phyloP scores from a whole-genome alignment of 352 stramenopile species.

The Phytophthora aleatoria region DNA sequence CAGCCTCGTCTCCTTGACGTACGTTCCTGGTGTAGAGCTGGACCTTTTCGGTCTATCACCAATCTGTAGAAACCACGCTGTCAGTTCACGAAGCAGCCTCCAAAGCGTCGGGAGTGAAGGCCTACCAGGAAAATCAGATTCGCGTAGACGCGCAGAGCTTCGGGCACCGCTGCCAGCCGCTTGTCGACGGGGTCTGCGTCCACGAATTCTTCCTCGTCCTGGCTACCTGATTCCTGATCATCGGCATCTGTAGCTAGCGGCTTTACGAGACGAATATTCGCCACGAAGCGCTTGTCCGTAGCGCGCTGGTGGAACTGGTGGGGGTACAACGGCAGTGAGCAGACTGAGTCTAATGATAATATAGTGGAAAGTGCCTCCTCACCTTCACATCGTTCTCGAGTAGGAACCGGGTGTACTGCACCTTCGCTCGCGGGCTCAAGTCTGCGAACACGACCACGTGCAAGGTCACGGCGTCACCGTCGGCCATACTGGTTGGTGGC shows the following conservation, averaged over 20 bases:
- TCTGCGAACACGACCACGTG: conserved; percentile 72
- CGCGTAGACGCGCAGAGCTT: conserved; percentile 34
- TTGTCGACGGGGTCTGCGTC: conserved; percentile 19
- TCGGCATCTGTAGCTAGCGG: background rate
- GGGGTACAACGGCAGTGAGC: background rate
- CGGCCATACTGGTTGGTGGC: conserved; percentile 1
- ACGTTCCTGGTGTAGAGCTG: conserved; percentile 10
- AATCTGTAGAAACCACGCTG: conserved; percentile 11
- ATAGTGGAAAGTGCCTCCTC: background rate
- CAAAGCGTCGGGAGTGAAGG: background rate
- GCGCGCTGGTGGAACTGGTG: conserved; percentile 56
- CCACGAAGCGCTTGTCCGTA: conserved; percentile 59
- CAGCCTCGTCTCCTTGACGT: conserved; percentile 54
- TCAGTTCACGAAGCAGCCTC: background rate
- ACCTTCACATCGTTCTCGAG: conserved; percentile 71
- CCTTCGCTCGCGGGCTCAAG: conserved; percentile 56
- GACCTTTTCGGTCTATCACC: conserved; percentile 16
- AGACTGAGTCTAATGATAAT: background rate
- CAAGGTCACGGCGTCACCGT: conserved; percentile 12
- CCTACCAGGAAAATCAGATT: conserved; percentile 47
- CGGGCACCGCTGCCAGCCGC: conserved; percentile 20
- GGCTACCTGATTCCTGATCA: background rate
- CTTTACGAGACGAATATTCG: conserved; percentile 53
- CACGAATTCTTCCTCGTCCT: conserved; percentile 8
- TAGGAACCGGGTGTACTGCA: conserved; percentile 75